Conservation (phyloP, 2,329 filamentous ascomycete species). For the Cordyceps cateniannulata region DNA sequence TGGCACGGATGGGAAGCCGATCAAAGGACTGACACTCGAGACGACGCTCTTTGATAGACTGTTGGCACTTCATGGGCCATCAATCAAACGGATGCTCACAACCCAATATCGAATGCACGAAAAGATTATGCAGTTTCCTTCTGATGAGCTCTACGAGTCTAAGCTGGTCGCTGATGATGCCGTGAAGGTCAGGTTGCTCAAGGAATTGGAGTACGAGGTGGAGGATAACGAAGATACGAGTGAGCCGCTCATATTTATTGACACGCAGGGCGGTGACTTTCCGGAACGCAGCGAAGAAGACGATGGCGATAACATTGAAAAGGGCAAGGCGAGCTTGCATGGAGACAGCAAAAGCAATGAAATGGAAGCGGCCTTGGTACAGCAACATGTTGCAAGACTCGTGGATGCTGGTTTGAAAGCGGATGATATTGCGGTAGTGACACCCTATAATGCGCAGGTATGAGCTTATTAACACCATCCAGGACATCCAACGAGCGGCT, state of each 20-base stretch:
- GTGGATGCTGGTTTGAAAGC: conserved; percentile 73
- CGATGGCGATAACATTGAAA: conserved; percentile 41
- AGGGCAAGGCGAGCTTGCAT: conserved; percentile 37
- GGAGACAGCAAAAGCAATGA: conserved; percentile 80
- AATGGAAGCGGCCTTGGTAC: conserved; percentile 78
- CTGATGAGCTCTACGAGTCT: conserved; percentile 76
- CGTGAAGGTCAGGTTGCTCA: conserved; percentile 70
- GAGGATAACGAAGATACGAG: conserved; percentile 76
- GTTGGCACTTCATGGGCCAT: conserved; percentile 69
- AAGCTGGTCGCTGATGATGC: conserved; percentile 73
- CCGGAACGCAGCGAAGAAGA: conserved; percentile 75
- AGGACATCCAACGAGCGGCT: too few species aligned
- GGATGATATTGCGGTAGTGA: conserved; percentile 87
- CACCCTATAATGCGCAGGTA: conserved; percentile 92
- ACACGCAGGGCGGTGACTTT: conserved; percentile 92
- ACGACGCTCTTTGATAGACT: conserved; percentile 91
- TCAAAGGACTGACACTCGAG: conserved; percentile 61
- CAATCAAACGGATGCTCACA: conserved; percentile 90
- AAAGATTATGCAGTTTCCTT: conserved; percentile 90
- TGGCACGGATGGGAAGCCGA: conserved; percentile 29
- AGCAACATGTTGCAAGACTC: conserved; percentile 67
- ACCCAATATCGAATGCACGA: conserved; percentile 99
- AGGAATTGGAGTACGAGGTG: conserved; percentile 71
- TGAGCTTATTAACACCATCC: background rate
- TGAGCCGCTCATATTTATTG: conserved; percentile 87